phyloP scores from a whole-genome alignment of 2,329 filamentous ascomycete species.

The Grosmannia clavigera region DNA sequence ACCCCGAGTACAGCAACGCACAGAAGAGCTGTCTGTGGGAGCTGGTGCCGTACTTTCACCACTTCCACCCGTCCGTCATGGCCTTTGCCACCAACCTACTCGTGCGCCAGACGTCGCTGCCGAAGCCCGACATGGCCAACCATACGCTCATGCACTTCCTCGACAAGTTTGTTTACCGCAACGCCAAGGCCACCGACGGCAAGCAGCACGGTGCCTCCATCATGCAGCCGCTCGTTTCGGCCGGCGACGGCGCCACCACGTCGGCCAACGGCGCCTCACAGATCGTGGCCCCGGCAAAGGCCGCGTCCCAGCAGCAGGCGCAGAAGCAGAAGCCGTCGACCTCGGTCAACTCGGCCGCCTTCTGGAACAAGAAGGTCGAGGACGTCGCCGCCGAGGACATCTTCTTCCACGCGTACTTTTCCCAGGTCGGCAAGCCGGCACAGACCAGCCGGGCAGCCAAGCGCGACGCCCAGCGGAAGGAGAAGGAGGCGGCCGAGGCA shows the following conservation, averaged over 20 bases:
- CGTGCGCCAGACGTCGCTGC: slow-evolving; percentile 55
- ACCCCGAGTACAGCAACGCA: slow-evolving; percentile 88
- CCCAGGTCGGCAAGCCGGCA: slow-evolving; percentile 50
- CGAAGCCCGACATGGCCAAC: slow-evolving; percentile 80
- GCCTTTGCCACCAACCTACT: slow-evolving; percentile 68
- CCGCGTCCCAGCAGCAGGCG: slow-evolving; percentile 25
- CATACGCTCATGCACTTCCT: slow-evolving; percentile 92
- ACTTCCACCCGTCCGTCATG: slow-evolving; percentile 89
- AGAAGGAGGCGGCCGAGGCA: slow-evolving; percentile 62
- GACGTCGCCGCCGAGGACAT: slow-evolving; percentile 84
- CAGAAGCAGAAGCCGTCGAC: slow-evolving; percentile 17
- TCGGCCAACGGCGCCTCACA: slow-evolving; percentile 29
- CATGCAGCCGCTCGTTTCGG: slow-evolving; percentile 74
- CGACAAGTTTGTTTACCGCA: slow-evolving; percentile 97
- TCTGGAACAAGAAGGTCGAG: slow-evolving; percentile 84
- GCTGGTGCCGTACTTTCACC: slow-evolving; percentile 62
- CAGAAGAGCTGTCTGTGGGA: slow-evolving; percentile 92
- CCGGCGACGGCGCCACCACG: slow-evolving; percentile 17
- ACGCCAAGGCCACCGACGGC: slow-evolving; percentile 53
- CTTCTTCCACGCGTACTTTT: slow-evolving; percentile 98
- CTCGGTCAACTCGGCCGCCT: slow-evolving; percentile 69
- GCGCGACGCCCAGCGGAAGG: slow-evolving; percentile 31
- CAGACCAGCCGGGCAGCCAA: slow-evolving; percentile 44
- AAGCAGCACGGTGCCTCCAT: slow-evolving; percentile 68
- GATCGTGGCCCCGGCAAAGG: slow-evolving; percentile 35